A percentile compares a stretch with the other conserved stretches of the same genome.
phyloP scores from a whole-genome alignment of 2,329 filamentous ascomycete species.

The Bipolaris sorokiniana region DNA sequence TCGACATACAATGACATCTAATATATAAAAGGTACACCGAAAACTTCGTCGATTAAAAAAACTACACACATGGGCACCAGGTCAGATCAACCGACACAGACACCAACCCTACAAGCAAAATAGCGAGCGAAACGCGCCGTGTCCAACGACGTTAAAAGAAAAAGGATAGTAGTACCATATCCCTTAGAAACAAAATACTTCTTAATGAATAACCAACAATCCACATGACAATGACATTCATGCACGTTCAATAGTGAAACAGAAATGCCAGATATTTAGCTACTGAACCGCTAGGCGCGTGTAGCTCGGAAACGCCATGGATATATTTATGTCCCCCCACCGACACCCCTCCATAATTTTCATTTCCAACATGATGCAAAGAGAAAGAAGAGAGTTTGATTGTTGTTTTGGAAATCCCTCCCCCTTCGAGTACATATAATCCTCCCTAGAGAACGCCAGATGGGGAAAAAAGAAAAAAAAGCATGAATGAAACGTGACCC shows the following conservation, averaged over 20 bases:
- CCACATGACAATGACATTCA: not conserved
- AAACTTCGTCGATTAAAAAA: too few species aligned
- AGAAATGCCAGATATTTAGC: not conserved
- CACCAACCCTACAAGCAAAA: too few species aligned
- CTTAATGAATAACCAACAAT: too few species aligned
- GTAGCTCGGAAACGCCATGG: not conserved
- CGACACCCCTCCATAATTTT: not conserved
- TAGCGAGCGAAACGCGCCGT: too few species aligned
- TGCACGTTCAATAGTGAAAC: not conserved
- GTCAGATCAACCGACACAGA: too few species aligned
- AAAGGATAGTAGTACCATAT: too few species aligned
- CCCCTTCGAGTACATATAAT: not conserved
- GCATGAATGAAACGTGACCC: constrained; percentile 21
- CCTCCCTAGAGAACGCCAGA: constrained; percentile 14
- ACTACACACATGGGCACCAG: too few species aligned
- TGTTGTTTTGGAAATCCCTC: not conserved
- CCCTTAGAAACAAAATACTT: too few species aligned
- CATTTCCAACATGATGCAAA: constrained; percentile 5
- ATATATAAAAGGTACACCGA: too few species aligned
- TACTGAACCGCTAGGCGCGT: not conserved
- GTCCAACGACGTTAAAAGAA: too few species aligned
- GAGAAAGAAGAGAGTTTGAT: not conserved
- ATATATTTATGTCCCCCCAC: not conserved
- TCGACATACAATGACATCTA: too few species aligned
- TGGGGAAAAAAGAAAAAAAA: constrained; percentile 9